Evolutionary conservation across 495 filamentous ascomycete species (phyloP).

Genomic region (Usnea hakonensis): DNA sequence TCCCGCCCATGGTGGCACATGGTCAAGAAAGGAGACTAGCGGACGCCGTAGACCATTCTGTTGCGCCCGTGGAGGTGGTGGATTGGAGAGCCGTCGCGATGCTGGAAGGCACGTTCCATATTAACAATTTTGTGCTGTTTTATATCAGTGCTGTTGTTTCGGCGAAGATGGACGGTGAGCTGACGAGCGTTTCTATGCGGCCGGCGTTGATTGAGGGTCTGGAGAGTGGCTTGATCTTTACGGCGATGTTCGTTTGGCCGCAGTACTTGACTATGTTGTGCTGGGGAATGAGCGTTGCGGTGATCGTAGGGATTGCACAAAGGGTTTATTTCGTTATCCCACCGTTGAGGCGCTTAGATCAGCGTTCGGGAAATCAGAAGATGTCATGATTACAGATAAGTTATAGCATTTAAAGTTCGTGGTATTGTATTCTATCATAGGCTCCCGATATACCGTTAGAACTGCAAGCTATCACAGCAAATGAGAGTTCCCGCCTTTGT

Average conservation of each 20-base stretch:
- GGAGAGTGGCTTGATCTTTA: constrained; percentile 32
- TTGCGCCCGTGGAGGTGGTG: neutral
- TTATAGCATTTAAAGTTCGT: too few species aligned
- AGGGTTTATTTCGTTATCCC: constrained; percentile 14
- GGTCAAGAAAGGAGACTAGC: too few species aligned
- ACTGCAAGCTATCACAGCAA: too few species aligned
- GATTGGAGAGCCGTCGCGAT: constrained; percentile 24
- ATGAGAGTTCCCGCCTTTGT: too few species aligned
- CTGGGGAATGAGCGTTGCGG: constrained; percentile 23
- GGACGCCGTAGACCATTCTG: too few species aligned
- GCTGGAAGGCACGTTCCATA: constrained; percentile 28
- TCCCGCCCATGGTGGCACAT: constrained; percentile 24
- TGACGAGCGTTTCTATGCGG: constrained; percentile 30
- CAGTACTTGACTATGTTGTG: constrained; percentile 9
- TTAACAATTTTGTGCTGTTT: constrained; percentile 36
- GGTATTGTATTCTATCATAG: too few species aligned
- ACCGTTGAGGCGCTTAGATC: constrained; percentile 2
- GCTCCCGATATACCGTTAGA: too few species aligned
- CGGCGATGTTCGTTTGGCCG: constrained; percentile 28
- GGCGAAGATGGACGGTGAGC: constrained; percentile 30
- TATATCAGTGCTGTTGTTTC: constrained; percentile 28
- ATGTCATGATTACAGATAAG: too few species aligned
- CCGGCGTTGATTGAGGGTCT: constrained; percentile 32
- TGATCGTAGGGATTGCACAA: constrained; percentile 24
- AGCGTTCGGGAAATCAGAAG: too few species aligned